Evolutionary conservation across 208 protist genomes (phyloP).

Genomic region (Crithidia sp.): DNA sequence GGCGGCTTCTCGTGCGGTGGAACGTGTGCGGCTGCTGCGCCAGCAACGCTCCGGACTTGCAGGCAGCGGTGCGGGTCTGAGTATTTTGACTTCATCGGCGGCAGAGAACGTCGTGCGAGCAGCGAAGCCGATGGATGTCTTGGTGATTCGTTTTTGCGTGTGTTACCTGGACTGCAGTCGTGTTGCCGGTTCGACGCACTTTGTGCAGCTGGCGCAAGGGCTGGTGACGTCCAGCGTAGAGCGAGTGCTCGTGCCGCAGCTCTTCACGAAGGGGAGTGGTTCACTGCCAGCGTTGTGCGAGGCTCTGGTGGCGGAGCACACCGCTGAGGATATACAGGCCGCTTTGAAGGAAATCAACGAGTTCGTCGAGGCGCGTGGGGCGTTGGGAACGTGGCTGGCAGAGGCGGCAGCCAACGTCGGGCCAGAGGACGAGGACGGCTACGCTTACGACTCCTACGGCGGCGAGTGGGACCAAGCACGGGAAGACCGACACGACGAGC

Average conservation of each 20-base stretch:
- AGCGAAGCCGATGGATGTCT: constrained; percentile 71
- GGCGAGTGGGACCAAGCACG: constrained; percentile 9
- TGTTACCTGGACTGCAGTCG: constrained; percentile 65
- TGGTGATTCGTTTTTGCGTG: constrained; percentile 78
- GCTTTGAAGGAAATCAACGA: constrained; percentile 71
- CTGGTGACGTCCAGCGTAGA: constrained; percentile 67
- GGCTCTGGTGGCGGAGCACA: constrained; percentile 73
- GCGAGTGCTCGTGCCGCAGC: constrained; percentile 59
- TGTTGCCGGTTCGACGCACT: constrained; percentile 49
- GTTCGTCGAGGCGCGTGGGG: constrained; percentile 73
- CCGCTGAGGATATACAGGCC: constrained; percentile 65
- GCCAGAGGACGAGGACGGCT: constrained; percentile 35
- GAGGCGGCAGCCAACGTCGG: constrained; percentile 23
- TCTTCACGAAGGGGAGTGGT: constrained; percentile 39
- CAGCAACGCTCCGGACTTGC: constrained; percentile 16
- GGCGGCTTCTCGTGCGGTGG: constrained; percentile 68
- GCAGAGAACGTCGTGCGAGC: constrained; percentile 21
- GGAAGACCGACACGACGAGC: constrained; percentile 5
- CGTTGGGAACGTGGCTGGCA: constrained; percentile 37
- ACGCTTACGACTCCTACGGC: constrained; percentile 29
- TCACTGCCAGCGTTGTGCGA: constrained; percentile 77
- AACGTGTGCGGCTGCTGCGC: constrained; percentile 62
- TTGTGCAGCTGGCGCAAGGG: constrained; percentile 72
- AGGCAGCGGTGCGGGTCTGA: background rate
- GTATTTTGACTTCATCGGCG: constrained; percentile 7